These are phyloP conservation scores for Cerioporus squamosus DNA, from an alignment of 1,284 basidiomycete species.

Conservation along the genomic window DNA sequence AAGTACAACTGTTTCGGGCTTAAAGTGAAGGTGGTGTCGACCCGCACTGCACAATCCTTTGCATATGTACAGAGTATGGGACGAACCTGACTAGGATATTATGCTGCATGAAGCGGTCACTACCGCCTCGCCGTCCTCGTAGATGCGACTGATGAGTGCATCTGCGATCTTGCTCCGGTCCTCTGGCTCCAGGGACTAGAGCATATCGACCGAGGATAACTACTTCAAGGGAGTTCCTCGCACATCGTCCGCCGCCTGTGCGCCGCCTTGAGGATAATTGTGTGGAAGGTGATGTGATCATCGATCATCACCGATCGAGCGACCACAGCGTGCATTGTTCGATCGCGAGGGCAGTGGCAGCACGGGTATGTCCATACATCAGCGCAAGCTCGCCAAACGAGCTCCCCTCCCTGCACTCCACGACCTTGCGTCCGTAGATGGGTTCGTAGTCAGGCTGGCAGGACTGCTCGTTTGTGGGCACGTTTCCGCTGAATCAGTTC, in stretches of 20 bases:
- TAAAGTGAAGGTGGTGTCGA: no score
- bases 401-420: slow-evolving; percentile 83
- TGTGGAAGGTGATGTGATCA: slow-evolving; percentile 97
- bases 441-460: slow-evolving; percentile 67
- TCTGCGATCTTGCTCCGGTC: slow-evolving; percentile 98
- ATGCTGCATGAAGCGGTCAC: no score
- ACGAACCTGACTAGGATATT: no score
- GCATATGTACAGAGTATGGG: no score
- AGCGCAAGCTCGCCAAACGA: slow-evolving; percentile 97
- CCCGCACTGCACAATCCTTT: no score
- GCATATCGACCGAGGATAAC: slow-evolving; percentile 89
- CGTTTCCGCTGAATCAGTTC: slow-evolving; percentile 49
- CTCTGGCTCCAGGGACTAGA: slow-evolving; percentile 83
- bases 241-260: slow-evolving; percentile 93
- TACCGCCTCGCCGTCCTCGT: slow-evolving; percentile 84
- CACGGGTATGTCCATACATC: slow-evolving; percentile 97
- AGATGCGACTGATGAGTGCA: slow-evolving; percentile 86
- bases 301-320: no score
- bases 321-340: slow-evolving; percentile 91
- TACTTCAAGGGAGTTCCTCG: slow-evolving; percentile 92
- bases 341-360: slow-evolving; percentile 90
- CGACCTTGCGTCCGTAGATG: slow-evolving; percentile 82
- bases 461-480: slow-evolving; percentile 55
- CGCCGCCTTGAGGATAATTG: slow-evolving; percentile 92
- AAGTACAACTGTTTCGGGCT: no score